phyloP scores from a whole-genome alignment of 139 green algal species.

The Chlorella sp. region DNA sequence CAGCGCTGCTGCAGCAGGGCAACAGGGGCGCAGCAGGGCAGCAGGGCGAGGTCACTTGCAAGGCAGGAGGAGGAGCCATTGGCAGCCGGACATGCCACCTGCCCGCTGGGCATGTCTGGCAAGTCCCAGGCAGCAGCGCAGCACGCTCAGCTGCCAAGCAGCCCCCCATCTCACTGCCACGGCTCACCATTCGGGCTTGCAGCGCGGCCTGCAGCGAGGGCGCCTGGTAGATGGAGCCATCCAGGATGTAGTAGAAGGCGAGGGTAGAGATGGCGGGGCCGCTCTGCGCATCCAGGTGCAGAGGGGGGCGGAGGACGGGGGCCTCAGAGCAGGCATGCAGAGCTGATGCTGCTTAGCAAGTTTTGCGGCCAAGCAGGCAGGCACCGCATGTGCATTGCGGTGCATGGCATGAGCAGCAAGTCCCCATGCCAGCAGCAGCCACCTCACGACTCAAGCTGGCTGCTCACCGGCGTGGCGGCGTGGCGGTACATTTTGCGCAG shows the following conservation, averaged over 20 bases:
- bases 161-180: neutral
- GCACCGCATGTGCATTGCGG: no score
- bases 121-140: no score
- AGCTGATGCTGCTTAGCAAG: no score
- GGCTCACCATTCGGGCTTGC: constrained; percentile 55
- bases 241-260: constrained; percentile 84
- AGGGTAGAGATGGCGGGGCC: constrained; percentile 20
- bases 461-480: neutral
- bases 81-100: no score
- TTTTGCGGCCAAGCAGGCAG: no score
- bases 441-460: no score
- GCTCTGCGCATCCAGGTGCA: neutral
- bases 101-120: no score
- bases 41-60: neutral
- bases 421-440: no score
- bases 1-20: constrained; percentile 50
- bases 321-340: no score
- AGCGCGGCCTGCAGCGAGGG: constrained; percentile 79
- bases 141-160: no score
- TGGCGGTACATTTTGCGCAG: constrained; percentile 77
- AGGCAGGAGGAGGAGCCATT: neutral
- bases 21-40: neutral
- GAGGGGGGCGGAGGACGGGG: no score
- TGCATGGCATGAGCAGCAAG: no score
- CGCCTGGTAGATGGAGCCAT: constrained; percentile 84